Conservation (phyloP, 225 moss, liverwort and hornwort species). For the Pseudisothecium myosuroides region DNA sequence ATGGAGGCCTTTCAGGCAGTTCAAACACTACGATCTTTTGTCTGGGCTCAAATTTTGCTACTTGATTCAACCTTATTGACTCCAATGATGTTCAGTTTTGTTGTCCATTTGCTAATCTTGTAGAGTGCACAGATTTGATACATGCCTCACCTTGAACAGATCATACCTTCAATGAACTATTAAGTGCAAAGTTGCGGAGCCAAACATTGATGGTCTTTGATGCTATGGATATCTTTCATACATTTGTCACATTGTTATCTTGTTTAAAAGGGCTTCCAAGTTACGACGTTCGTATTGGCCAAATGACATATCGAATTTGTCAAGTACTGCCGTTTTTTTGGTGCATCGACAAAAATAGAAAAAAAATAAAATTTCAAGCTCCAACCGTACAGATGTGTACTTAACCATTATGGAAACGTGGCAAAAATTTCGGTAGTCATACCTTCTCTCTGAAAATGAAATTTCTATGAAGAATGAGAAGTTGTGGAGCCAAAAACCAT, state of each 20-base stretch:
- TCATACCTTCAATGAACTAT: neutral
- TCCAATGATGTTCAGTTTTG: neutral
- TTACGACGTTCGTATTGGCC: too few species aligned
- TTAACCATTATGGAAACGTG: neutral
- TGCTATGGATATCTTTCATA: neutral
- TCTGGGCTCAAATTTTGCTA: neutral
- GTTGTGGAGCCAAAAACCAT: too few species aligned
- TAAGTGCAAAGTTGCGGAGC: neutral
- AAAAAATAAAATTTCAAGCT: neutral
- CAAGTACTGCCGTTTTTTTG: too few species aligned
- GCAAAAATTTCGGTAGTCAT: neutral
- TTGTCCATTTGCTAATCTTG: neutral
- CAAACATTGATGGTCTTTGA: neutral
- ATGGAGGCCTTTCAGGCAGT: neutral
- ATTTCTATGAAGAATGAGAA: too few species aligned
- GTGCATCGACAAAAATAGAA: too few species aligned
- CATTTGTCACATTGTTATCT: neutral
- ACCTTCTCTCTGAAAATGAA: too few species aligned
- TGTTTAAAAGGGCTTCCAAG: neutral
- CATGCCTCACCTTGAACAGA: neutral
- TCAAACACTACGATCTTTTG: neutral
- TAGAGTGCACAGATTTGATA: neutral
- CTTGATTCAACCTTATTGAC: neutral
- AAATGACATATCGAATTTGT: neutral
- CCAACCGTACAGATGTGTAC: neutral